These are phyloP conservation scores for Candida stauntonica DNA, from an alignment of 805 yeast genomes.

Conservation along the genomic window DNA sequence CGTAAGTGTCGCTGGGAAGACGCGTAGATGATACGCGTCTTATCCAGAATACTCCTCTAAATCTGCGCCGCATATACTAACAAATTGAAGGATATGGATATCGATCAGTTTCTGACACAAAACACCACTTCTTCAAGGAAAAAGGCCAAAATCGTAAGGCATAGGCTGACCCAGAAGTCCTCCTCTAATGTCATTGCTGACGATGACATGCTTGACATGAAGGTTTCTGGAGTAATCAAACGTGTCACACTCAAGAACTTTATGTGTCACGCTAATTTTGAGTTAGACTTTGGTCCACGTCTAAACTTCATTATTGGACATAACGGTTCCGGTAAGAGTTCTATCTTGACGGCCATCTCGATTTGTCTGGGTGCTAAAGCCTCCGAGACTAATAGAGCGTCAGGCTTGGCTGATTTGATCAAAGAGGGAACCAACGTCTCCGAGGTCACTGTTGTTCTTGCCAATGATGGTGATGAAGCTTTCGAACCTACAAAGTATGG, in stretches of 20 bases:
- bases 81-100: slow-evolving; percentile 11
- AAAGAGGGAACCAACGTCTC: slow-evolving; percentile 74
- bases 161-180: slow-evolving; percentile 19
- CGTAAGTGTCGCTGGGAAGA: slow-evolving; percentile 3
- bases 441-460: slow-evolving; percentile 57
- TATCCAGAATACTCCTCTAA: background rate
- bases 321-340: slow-evolving; percentile 90
- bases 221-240: slow-evolving; percentile 60
- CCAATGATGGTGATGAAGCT: slow-evolving; percentile 63
- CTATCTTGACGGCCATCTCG: slow-evolving; percentile 80
- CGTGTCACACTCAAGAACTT: slow-evolving; percentile 64
- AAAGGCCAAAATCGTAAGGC: slow-evolving; percentile 5
- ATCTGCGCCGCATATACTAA: background rate
- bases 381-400: slow-evolving; percentile 79
- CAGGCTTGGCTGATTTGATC: slow-evolving; percentile 62
- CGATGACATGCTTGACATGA: no score
- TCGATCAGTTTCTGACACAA: slow-evolving; percentile 22
- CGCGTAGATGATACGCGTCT: background rate
- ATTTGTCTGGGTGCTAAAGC: slow-evolving; percentile 90
- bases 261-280: slow-evolving; percentile 87
- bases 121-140: slow-evolving; percentile 8
- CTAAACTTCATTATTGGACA: slow-evolving; percentile 85
- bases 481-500: slow-evolving; percentile 68
- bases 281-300: slow-evolving; percentile 68
- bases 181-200: no score